Base-by-base conservation (phyloP, 2,329 filamentous ascomycete genomes). In the Polytolypa hystricis region DNA sequence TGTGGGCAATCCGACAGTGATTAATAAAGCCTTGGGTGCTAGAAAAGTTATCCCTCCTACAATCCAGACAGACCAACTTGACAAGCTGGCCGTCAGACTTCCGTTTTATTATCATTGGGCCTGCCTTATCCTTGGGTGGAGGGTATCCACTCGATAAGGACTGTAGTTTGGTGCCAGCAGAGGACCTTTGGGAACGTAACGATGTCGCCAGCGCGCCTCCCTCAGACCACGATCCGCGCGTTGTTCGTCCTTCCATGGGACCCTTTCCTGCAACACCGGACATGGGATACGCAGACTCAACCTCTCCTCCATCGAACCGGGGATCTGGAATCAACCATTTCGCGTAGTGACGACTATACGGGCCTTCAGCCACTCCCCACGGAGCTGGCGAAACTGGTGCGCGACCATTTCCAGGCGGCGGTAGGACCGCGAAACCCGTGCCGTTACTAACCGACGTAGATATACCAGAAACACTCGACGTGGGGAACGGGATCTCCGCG, bases 1-100 rank as follows among this genome's bases (percentile, higher is more conserved):
- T 83, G 62, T 98, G 91, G 17, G 87, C 86, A 50, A 98, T 96
- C 39, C 91, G 85, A 57, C 89, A 96, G 56, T 98, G 91, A 55
- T 98, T 98, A 65, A 98, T 91, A 62, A 96, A 96, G n/a, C 91
- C 91, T 60, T 96, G 91, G 0, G 87, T 93, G 64, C 87, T 96
- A 38, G 82, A 87, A 54, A 96, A 96, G 58, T 95, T 84, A 56
- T 85, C 84, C 45, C 89, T 74, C 33, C 85, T 73, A 60, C 91
- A 96, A 57, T 91, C 82, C 41, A 83, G 63, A 66, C 91, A 98
- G 44, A 93, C 81, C 33, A 96, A 72, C 61, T 93, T 93, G 45
- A 96, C 89, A 45, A 80, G 78, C 53, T 84, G 72, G 38, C 84
- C 84, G 60, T 96, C 87, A 14, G 71, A 74, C 37, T 81, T 79